These are phyloP conservation scores for Salix viminalis DNA, from an alignment of 345 rosid genomes.

Conservation along the genomic window DNA sequence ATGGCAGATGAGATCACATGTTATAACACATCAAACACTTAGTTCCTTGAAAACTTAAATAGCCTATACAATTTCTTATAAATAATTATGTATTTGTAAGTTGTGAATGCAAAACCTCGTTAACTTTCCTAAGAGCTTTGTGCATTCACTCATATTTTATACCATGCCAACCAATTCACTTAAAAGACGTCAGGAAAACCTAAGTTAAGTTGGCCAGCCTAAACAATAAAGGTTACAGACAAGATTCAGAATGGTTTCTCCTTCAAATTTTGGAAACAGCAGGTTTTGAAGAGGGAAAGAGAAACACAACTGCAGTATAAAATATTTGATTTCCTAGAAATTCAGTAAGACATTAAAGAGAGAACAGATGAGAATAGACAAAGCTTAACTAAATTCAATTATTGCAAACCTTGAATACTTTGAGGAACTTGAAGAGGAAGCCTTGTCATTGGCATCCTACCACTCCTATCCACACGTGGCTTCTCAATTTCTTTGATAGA, in stretches of 20 bases:
- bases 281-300: neutral
- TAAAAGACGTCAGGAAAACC: neutral
- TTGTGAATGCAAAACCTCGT: neutral
- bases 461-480: slow-evolving; percentile 54
- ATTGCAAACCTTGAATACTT: slow-evolving; percentile 46
- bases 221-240: neutral
- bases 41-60: neutral
- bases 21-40: neutral
- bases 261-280: neutral
- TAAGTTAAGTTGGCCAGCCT: neutral
- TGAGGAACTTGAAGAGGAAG: slow-evolving; percentile 83
- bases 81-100: neutral
- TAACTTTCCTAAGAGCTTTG: neutral
- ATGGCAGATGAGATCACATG: neutral
- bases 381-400: neutral
- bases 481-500: slow-evolving; percentile 70
- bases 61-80: neutral
- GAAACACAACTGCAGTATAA: neutral
- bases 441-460: slow-evolving; percentile 62
- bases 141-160: neutral
- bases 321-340: neutral
- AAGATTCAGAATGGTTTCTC: neutral
- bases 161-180: neutral
- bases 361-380: neutral
- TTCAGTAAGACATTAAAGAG: neutral